These are phyloP conservation scores for Pythium periplocum DNA, from an alignment of 352 stramenopile genomes.

Conservation along the genomic window DNA sequence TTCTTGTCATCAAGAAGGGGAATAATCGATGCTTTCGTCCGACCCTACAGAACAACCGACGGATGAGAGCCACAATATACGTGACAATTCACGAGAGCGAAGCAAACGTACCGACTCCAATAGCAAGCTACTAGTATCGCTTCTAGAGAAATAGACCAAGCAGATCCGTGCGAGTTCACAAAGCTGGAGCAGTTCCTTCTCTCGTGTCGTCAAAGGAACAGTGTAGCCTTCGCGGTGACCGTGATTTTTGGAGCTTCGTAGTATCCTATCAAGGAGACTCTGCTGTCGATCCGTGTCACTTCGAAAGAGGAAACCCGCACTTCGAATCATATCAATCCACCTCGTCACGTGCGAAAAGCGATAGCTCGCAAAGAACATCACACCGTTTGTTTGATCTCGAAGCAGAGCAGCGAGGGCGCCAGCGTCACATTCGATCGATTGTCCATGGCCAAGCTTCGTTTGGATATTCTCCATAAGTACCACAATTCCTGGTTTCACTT, in stretches of 20 bases:
- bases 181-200: conserved; percentile 13
- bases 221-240: neutral
- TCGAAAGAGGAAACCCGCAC: neutral
- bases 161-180: conserved; percentile 4
- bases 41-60: neutral
- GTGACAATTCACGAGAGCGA: too few relatives aligned
- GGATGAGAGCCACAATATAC: neutral
- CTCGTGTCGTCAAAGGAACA: conserved; percentile 1
- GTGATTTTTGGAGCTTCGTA: too few relatives aligned
- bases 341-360: conserved; percentile 4
- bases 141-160: neutral
- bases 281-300: neutral
- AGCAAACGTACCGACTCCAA: too few relatives aligned
- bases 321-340: conserved; percentile 1
- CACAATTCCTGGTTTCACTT: conserved; percentile 2
- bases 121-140: too few relatives aligned
- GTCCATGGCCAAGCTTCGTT: conserved; percentile 1
- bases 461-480: conserved; percentile 7
- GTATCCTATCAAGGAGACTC: neutral
- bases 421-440: conserved; percentile 10
- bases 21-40: conserved; percentile 5
- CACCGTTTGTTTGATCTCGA: conserved; percentile 1
- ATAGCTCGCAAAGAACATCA: conserved; percentile 4
- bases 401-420: conserved; percentile 4
- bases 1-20: conserved; percentile 10